Percentiles rank a stretch among this genome's conserved stretches.
Conservation (phyloP, 495 filamentous ascomycete genomes). For the Trichoderma erinaceum region DNA sequence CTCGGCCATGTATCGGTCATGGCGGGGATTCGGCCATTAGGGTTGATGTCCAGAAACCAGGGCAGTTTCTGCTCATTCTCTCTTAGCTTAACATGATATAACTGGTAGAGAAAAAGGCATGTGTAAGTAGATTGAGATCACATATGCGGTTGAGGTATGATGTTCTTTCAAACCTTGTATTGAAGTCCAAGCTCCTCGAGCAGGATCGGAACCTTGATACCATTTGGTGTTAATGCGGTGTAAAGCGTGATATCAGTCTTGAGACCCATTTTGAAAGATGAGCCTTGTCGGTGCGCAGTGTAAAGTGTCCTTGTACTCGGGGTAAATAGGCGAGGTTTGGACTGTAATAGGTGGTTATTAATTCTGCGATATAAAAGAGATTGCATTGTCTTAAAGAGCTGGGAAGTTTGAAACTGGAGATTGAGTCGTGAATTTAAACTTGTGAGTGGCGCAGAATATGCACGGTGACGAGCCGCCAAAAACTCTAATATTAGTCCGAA, state of each 20-base stretch:
- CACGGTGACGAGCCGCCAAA: not conserved
- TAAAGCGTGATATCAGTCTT: slow-evolving; percentile 40
- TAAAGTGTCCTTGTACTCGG: not conserved
- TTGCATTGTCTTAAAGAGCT: not conserved
- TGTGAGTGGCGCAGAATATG: not conserved
- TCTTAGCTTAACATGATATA: slow-evolving; percentile 56
- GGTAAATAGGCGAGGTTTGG: not conserved
- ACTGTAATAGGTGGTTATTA: not conserved
- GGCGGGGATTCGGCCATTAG: slow-evolving; percentile 90
- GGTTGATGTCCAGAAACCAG: slow-evolving; percentile 89
- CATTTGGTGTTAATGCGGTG: slow-evolving; percentile 61
- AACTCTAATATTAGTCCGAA: not conserved
- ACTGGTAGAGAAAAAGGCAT: not conserved
- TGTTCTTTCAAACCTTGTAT: slow-evolving; percentile 46
- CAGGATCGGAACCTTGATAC: slow-evolving; percentile 77
- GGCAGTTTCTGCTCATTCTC: slow-evolving; percentile 70
- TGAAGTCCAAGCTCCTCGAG: slow-evolving; percentile 78
- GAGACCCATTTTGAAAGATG: not conserved
- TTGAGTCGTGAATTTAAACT: not conserved
- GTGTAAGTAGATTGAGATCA: not conserved
- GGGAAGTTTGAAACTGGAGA: not conserved
- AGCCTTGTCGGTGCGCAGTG: not conserved
- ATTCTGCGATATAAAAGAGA: not conserved
- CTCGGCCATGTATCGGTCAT: slow-evolving; percentile 70
- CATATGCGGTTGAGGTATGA: not conserved